phyloP scores from a whole-genome alignment of 257 asterid genomes.

The Osmanthus fragrans region DNA sequence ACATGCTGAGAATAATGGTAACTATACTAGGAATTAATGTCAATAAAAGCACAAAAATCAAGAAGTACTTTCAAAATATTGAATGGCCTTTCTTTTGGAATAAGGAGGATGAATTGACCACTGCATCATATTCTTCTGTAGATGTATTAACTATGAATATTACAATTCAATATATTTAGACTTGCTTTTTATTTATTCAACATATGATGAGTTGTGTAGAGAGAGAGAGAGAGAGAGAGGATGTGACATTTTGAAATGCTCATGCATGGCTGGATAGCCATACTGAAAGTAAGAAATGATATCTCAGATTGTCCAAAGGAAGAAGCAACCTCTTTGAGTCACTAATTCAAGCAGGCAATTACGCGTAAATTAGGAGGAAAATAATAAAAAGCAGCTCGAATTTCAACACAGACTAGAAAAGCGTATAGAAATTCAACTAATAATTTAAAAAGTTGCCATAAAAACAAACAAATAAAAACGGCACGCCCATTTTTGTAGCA shows the following conservation, averaged over 20 bases:
- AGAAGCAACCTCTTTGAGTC: slow-evolving; percentile 30
- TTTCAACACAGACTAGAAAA: slow-evolving; percentile 23
- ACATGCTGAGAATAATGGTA: background rate
- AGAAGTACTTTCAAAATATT: background rate
- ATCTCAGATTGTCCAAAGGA: slow-evolving; percentile 34
- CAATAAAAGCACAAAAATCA: background rate
- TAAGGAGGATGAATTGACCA: background rate
- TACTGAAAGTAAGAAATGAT: slow-evolving; percentile 23
- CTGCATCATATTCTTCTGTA: background rate
- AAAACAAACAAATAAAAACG: slow-evolving; percentile 4
- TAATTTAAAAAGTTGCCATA: slow-evolving; percentile 1
- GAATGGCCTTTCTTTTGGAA: background rate
- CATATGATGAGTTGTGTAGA: background rate
- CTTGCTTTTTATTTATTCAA: too few relatives aligned
- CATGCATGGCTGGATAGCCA: slow-evolving; percentile 41
- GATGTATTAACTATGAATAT: too few relatives aligned
- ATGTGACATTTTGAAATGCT: slow-evolving; percentile 16
- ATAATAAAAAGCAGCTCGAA: slow-evolving; percentile 6
- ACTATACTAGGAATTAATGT: background rate
- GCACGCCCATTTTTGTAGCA: background rate
- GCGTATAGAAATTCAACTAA: slow-evolving; percentile 22
- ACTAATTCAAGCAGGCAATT: slow-evolving; percentile 17
- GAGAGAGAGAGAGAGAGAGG: slow-evolving; percentile 21
- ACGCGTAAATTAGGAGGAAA: slow-evolving; percentile 29
- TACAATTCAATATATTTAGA: too few relatives aligned